Evolutionary conservation across 257 asterid genomes (phyloP).

Genomic region (Plantago elongata): DNA sequence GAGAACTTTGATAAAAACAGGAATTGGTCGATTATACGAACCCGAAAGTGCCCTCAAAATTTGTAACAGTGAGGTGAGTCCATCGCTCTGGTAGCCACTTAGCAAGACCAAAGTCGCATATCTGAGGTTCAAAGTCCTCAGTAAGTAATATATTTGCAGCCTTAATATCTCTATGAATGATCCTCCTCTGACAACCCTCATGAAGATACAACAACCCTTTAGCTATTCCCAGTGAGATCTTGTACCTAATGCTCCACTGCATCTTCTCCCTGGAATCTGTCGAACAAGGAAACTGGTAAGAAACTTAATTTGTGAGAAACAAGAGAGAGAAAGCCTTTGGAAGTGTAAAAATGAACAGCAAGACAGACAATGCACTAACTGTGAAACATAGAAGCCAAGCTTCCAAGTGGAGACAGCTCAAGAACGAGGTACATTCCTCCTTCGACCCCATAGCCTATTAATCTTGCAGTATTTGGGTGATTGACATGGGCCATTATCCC

Average conservation of each 20-base stretch:
- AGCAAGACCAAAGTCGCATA: slow-evolving; percentile 75
- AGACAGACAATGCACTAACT: slow-evolving; percentile 44
- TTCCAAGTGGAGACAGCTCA: slow-evolving; percentile 90
- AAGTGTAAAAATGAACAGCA: not conserved
- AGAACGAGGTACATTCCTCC: slow-evolving; percentile 86
- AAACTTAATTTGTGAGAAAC: slow-evolving; percentile 3
- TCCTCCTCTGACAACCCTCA: slow-evolving; percentile 88
- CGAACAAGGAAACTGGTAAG: not conserved
- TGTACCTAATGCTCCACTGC: slow-evolving; percentile 66
- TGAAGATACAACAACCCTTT: slow-evolving; percentile 82
- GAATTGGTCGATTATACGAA: slow-evolving; percentile 9
- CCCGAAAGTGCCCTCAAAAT: slow-evolving; percentile 78
- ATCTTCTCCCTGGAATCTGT: slow-evolving; percentile 65
- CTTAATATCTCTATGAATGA: slow-evolving; percentile 88
- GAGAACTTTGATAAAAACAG: not conserved
- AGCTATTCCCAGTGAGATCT: slow-evolving; percentile 79
- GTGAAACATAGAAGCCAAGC: slow-evolving; percentile 89
- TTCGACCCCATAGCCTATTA: slow-evolving; percentile 93
- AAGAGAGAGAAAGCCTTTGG: not conserved
- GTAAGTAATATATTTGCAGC: slow-evolving; percentile 94
- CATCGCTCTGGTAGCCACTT: slow-evolving; percentile 70
- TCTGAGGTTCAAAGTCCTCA: slow-evolving; percentile 83
- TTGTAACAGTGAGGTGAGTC: slow-evolving; percentile 52
- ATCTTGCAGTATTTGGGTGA: slow-evolving; percentile 88
- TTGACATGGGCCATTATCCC: slow-evolving; percentile 97